Evolutionary conservation across 805 yeast genomes (phyloP).

Genomic region (Wickerhamiella occidentalis): DNA sequence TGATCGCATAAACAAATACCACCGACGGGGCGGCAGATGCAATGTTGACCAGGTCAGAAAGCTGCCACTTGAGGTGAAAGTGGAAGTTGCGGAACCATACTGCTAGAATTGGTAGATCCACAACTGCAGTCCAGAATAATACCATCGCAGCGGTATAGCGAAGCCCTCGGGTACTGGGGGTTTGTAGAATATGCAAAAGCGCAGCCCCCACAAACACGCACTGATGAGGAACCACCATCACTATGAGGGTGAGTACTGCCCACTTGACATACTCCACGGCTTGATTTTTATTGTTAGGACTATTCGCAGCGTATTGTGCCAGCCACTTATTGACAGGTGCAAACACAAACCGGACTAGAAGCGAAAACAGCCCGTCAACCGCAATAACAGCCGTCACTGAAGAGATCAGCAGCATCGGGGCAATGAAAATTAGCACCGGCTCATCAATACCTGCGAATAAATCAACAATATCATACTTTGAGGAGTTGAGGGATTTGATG

Average conservation of each 20-base stretch:
- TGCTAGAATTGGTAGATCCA: slow-evolving; percentile 62
- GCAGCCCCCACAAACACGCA: slow-evolving; percentile 39
- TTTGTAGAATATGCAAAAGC: slow-evolving; percentile 12
- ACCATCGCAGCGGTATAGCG: slow-evolving; percentile 39
- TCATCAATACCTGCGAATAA: slow-evolving; percentile 19
- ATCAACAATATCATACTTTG: slow-evolving; percentile 18
- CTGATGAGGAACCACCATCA: slow-evolving; percentile 26
- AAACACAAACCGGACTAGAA: slow-evolving; percentile 16
- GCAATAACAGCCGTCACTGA: slow-evolving; percentile 14
- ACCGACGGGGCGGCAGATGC: slow-evolving; percentile 61
- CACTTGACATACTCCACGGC: neutral
- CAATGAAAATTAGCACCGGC: slow-evolving; percentile 17
- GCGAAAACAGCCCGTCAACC: slow-evolving; percentile 13
- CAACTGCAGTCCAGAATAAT: slow-evolving; percentile 63
- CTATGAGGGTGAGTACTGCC: neutral
- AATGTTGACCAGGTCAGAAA: slow-evolving; percentile 39
- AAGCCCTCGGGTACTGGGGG: slow-evolving; percentile 6
- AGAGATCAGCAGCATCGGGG: slow-evolving; percentile 15
- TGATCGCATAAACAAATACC: slow-evolving; percentile 38
- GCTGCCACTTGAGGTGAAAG: neutral
- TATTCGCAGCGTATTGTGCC: neutral
- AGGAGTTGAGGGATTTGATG: slow-evolving; percentile 17
- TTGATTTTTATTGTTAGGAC: neutral
- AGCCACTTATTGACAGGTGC: neutral
- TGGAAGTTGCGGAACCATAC: slow-evolving; percentile 58